A percentile compares a stretch with the other conserved stretches of the same genome.
phyloP scores from a whole-genome alignment of 106 monocot species.

The Gastrodia elata region DNA sequence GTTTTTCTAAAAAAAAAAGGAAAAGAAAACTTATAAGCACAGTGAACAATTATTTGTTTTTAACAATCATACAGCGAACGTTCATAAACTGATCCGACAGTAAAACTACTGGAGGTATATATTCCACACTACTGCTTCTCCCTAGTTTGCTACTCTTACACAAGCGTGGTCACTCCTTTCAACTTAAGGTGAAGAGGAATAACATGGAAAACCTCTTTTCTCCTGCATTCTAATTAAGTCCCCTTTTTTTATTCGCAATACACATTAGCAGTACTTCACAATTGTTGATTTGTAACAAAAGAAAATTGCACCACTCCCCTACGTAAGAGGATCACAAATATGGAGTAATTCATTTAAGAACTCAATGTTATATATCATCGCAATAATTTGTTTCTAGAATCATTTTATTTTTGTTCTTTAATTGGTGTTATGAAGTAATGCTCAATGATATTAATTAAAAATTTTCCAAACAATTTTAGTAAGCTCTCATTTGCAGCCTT shows the following conservation, averaged over 20 bases:
- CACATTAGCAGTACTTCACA: not conserved
- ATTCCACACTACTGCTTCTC: not conserved
- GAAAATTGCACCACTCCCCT: not conserved
- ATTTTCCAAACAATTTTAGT: not conserved
- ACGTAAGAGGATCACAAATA: not conserved
- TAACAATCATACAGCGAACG: not conserved
- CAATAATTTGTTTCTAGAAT: not conserved
- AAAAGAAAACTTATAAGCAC: too few species aligned
- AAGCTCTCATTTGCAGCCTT: not conserved
- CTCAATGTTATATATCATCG: not conserved
- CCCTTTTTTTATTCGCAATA: not conserved
- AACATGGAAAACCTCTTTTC: not conserved
- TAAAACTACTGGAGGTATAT: not conserved
- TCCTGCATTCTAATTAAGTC: not conserved
- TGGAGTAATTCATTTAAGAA: too few species aligned
- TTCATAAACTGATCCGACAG: not conserved
- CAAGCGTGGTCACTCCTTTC: too few species aligned
- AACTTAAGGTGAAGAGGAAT: too few species aligned
- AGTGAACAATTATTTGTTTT: not conserved
- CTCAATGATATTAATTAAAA: not conserved
- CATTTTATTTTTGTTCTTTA: not conserved
- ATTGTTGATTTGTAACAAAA: not conserved
- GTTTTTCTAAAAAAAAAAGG: too few species aligned
- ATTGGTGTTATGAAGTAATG: not conserved
- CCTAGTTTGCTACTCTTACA: too few species aligned